Base-by-base conservation (phyloP, 768 basidiomycete genomes). In the Chalciporus sphaerocephalus region DNA sequence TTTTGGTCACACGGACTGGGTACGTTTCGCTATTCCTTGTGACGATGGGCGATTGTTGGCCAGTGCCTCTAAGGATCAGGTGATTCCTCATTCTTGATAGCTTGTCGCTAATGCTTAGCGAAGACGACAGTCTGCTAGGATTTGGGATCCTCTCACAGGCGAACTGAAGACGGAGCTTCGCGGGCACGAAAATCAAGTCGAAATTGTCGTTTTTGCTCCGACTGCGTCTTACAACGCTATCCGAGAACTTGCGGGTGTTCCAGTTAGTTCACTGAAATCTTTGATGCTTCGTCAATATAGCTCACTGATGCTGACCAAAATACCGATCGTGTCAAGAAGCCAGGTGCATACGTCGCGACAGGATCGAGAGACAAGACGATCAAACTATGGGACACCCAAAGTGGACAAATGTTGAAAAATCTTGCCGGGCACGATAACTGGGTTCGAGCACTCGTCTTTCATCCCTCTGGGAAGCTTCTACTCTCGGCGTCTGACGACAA, bases 401-500 rank as follows among this genome's bases (percentile, higher is more conserved):
- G 80, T 36, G 92, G 94, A 5, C 90, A 90, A 63, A 75, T 88
- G 64, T 64, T 93, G 35, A 76, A 83, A 62, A 87, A 79, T 50
- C 75, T 94, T 45, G 87, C 78, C 28, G 87, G 87, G 11, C 86
- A 95, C 59, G 90, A 93, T 65, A 91, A 92, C 56, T 95, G 92
- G 92, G 75, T 95, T 40, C 81, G 90, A 46, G 87, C 83, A 1
- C 73, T 95, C 35, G 81, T 87, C 15, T 94, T 94, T 71, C 92
- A 94, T 66, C 92, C 92, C 0, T 80, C 80, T 9, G 92, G 92
- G 13, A 93, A 93, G 64, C 86, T 81, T 62, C 78, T 95, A 11
- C 74, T 95, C n/a, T 92, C 91, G 8, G 89, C 87, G 4, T 87
- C 89, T 11, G 92, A 95, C 63, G 92, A 95, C 73, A 89, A 92